Evolutionary conservation across 1,139 yeast species (phyloP).

Genomic region (Lodderomyces theae): DNA sequence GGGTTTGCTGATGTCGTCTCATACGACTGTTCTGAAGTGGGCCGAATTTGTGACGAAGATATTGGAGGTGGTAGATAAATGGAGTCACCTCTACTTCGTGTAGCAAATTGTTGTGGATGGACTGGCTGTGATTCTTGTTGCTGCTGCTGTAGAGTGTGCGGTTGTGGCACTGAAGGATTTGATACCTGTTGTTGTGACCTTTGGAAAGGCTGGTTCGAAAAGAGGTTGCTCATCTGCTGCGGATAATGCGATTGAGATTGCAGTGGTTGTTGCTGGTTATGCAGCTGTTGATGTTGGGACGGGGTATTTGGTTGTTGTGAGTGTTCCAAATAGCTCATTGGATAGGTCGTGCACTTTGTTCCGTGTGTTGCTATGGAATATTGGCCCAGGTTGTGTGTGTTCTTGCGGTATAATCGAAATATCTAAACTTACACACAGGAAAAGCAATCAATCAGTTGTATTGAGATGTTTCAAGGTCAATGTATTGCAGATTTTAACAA

Average conservation of each 20-base stretch:
- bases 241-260: conserved; percentile 5
- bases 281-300: neutral
- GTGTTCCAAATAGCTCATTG: conserved; percentile 1
- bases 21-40: conserved; percentile 12
- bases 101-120: conserved; percentile 11
- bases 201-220: conserved; percentile 2
- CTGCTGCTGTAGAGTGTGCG: conserved; percentile 9
- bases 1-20: conserved; percentile 8
- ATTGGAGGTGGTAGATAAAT: conserved; percentile 33
- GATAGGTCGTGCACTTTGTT: no score
- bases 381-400: no score
- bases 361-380: no score
- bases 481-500: no score
- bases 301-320: neutral
- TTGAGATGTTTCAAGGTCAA: no score
- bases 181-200: conserved; percentile 2
- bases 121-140: conserved; percentile 7
- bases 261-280: neutral
- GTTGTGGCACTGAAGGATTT: conserved; percentile 6
- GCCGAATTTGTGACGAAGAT: conserved; percentile 15
- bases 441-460: no score
- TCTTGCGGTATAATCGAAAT: no score
- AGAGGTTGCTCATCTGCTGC: conserved; percentile 5
- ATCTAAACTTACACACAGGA: no score
- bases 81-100: conserved; percentile 30